Evolutionary conservation across 352 stramenopile genomes (phyloP), one percentile per base, ranked within the genome.

Genomic region (Globisporangium nodosum): DNA sequence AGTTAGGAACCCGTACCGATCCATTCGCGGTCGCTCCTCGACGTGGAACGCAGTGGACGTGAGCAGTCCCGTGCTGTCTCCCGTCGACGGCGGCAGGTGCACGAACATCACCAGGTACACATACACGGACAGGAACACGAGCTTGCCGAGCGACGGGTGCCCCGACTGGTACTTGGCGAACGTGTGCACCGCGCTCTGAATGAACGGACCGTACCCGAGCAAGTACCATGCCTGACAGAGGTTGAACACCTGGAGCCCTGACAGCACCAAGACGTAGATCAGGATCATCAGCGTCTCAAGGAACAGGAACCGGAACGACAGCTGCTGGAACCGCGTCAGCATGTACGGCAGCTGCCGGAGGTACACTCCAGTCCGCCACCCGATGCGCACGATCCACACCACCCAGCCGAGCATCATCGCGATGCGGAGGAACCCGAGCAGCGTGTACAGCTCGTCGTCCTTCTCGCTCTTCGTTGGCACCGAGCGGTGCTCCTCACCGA

Each of bases 91-190:
- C 16, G 85, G 85, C 16, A 90, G 64, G 47, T 94, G 85, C 30
- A 92, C 85, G 59, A 89, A 91, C 78, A 94, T 85, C 56, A 90
- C 69, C 39, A 94, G 56, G 58, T 88, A 91, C 30, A 92, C 85
- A 52, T 90, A 89, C 20, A 94, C 74, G 9, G 82, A 91, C 16
- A 92, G 61, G 60, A 94, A 92, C 16, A 94, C 60, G 12, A 91
- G 75, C 52, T 87, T 76, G 20, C 82, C 79, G 13, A 93, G 60
- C 6, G 81, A 88, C 27, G 79, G 67, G 39, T 74, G 61, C 3
- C 73, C 76, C 13, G 68, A 76, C 49, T 88, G 70, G 53, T 71
- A 69, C 50, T 78, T 88, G 3, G 69, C 63, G 64, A 90, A 92
- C 11, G 69, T 81, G 48, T 92, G 78, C 37, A 92, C 78, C 11